These are phyloP conservation scores for Cryomyces antarcticus DNA, from an alignment of 495 filamentous ascomycete species.

Conservation along the genomic window DNA sequence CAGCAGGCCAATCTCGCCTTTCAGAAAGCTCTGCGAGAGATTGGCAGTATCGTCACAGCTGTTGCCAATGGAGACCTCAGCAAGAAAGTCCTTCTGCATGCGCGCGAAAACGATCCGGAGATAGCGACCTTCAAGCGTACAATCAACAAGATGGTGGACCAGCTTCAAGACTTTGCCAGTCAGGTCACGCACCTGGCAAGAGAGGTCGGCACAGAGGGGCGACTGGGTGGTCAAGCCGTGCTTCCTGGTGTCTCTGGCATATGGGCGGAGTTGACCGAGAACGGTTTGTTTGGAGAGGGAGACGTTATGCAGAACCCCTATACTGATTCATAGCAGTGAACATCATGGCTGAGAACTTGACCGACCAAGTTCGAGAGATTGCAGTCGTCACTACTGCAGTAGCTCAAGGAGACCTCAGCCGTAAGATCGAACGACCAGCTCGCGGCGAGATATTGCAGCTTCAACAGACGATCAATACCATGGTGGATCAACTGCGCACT, in stretches of 20 bases:
- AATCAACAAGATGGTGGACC: constrained; percentile 97
- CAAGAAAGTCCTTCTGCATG: constrained; percentile 94
- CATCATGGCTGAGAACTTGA: constrained; percentile 83
- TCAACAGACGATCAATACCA: constrained; percentile 96
- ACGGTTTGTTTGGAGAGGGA: constrained; percentile 32
- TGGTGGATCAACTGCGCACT: constrained; percentile 93
- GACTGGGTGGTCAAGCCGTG: constrained; percentile 88
- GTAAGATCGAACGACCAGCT: constrained; percentile 88
- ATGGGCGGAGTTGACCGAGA: constrained; percentile 94
- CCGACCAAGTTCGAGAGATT: constrained; percentile 85
- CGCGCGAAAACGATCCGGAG: constrained; percentile 94
- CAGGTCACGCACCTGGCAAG: constrained; percentile 92
- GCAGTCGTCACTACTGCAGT: constrained; percentile 92
- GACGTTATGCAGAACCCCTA: not conserved
- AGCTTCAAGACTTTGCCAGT: constrained; percentile 89
- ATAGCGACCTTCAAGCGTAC: constrained; percentile 98
- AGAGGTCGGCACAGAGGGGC: constrained; percentile 94
- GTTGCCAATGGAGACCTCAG: constrained; percentile 91
- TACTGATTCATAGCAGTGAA: constrained; percentile 45
- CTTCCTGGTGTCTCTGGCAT: constrained; percentile 91
- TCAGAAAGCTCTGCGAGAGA: constrained; percentile 90
- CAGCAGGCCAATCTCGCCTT: constrained; percentile 98
- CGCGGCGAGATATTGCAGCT: constrained; percentile 90
- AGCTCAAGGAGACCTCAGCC: constrained; percentile 84
- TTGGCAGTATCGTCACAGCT: constrained; percentile 88